These are phyloP conservation scores for Hansenula lynferdii DNA, from an alignment of 1,139 yeast species.

Conservation along the genomic window DNA sequence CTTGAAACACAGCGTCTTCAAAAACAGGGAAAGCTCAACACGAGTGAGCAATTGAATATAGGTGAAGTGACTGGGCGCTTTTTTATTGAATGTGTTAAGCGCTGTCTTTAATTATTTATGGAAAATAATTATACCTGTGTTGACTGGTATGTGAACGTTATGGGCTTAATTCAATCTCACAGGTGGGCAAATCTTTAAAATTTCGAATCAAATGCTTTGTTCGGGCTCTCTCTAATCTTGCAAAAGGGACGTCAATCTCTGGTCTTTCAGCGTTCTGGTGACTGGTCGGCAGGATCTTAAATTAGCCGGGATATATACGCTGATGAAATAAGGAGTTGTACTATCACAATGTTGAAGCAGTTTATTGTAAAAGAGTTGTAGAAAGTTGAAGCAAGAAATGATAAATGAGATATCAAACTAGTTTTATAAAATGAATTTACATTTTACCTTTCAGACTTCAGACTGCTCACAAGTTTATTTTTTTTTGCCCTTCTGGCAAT, in stretches of 20 bases:
- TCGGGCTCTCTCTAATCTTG: background rate
- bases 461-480: background rate
- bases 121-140: background rate
- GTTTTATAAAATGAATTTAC: no score
- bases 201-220: background rate
- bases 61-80: no score
- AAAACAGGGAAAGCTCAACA: no score
- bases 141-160: conserved; percentile 2
- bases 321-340: no score
- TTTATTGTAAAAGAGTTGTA: background rate
- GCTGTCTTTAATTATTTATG: background rate
- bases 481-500: background rate
- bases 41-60: no score
- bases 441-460: background rate
- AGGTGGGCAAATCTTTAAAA: background rate
- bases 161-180: conserved; percentile 2
- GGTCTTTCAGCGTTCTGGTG: background rate
- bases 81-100: background rate
- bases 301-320: background rate
- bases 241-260: background rate
- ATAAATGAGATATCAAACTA: background rate
- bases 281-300: background rate
- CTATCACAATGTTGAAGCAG: no score
- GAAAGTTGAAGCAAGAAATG: background rate
- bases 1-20: no score